Base-by-base conservation (phyloP, 2,329 filamentous ascomycete genomes). In the Diaporthe helianthi region DNA sequence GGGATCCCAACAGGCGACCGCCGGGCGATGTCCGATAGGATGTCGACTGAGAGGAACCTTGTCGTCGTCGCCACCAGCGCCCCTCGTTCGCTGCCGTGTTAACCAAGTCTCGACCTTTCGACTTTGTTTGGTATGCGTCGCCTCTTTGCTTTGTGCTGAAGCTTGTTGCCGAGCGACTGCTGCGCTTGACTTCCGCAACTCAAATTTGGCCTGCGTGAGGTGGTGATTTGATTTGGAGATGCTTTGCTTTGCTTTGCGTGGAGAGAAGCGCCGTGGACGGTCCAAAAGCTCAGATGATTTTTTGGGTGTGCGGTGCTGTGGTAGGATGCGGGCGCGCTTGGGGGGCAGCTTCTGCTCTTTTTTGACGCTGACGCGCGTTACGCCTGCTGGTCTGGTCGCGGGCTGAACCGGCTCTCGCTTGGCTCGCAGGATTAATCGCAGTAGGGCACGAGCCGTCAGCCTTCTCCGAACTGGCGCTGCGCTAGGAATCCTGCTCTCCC, bases 281-380 rank as follows among this genome's bases (percentile, higher is more conserved):
- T 67, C 65, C 19, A 63, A 58, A 67, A 67, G 65, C 65, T 67
- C 52, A 55, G 65, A 58, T 55, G 52, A 51, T 58, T 55, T 63
- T 58, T n/a, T n/a, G n/a, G n/a, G 54, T 65, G 70, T 58, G 54
- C 36, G 67, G 71, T 58, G 36, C 36, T 26, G 54, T 58, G 71
- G 67, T 69, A 71, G 78, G 81, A 49, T 38, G 65, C 65, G 52
- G 52, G 53, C 46, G 65, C 65, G 65, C 65, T 67, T 67, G 65
- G 52, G 53, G 31, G 58, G 65, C 65, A 67, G 65, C 65, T 55
- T 58, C 65, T 41, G 65, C 65, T 22, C n/a, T 46, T 33, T 63
- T 63, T 81, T 82, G 78, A 74, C 68, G 73, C 82, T 82, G 77
- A 81, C 81, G 81, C 81, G 81, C 81, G 80, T 83, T 82, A 82